A percentile compares a stretch with the other conserved stretches of the same genome.
Conservation (phyloP, 2,329 filamentous ascomycete species). For the Cadophora malorum region DNA sequence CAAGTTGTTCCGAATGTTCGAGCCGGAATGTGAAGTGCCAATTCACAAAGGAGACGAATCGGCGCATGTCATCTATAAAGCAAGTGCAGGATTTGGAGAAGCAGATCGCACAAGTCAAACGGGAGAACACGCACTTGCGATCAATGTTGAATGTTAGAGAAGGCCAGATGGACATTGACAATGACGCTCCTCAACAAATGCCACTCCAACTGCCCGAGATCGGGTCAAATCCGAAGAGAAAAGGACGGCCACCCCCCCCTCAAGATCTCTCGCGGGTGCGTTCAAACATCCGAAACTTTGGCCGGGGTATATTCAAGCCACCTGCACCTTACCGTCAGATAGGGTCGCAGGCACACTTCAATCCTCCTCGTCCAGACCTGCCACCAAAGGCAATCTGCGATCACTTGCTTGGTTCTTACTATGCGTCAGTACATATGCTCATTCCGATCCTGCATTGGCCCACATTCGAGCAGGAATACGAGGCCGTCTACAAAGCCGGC, state of each 20-base stretch:
- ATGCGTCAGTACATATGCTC: slow-evolving; percentile 76
- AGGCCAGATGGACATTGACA: slow-evolving; percentile 53
- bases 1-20: slow-evolving; percentile 96
- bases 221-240: slow-evolving; percentile 68
- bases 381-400: slow-evolving; percentile 75
- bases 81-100: slow-evolving; percentile 97
- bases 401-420: slow-evolving; percentile 76
- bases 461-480: slow-evolving; percentile 76
- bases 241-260: slow-evolving; percentile 64
- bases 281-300: slow-evolving; percentile 73
- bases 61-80: slow-evolving; percentile 99
- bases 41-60: slow-evolving; percentile 98
- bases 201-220: slow-evolving; percentile 67
- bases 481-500: slow-evolving; percentile 74
- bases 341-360: slow-evolving; percentile 55
- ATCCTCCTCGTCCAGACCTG: slow-evolving; percentile 65
- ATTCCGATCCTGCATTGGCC: slow-evolving; percentile 91
- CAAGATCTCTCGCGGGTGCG: slow-evolving; percentile 76
- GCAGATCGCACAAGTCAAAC: slow-evolving; percentile 80
- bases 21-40: slow-evolving; percentile 97
- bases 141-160: slow-evolving; percentile 60
- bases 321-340: slow-evolving; percentile 71
- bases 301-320: slow-evolving; percentile 80
- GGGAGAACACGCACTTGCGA: slow-evolving; percentile 78
- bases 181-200: slow-evolving; percentile 48